Evolutionary conservation across 768 basidiomycete genomes (phyloP).

Genomic region (Pilatotrama ljubarskyi): DNA sequence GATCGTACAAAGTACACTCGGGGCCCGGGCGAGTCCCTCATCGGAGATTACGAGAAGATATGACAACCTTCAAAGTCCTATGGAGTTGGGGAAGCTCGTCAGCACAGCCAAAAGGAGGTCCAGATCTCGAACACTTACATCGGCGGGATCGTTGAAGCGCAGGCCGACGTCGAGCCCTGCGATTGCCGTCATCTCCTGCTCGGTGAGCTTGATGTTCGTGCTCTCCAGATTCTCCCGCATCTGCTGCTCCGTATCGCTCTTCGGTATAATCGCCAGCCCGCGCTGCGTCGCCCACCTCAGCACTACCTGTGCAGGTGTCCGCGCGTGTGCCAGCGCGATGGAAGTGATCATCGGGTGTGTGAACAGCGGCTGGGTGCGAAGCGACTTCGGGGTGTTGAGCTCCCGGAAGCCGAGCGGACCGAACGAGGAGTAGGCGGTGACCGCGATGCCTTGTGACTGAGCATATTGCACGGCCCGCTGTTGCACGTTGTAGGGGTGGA

Average conservation of each 20-base stretch:
- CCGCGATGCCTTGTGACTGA: conserved; percentile 29
- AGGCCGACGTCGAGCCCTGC: conserved; percentile 33
- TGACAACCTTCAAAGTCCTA: conserved; percentile 22
- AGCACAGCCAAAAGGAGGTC: not conserved
- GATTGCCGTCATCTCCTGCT: conserved; percentile 37
- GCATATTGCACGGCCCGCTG: conserved; percentile 30
- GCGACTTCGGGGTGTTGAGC: conserved; percentile 28
- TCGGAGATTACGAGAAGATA: conserved; percentile 16
- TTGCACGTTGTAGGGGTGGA: conserved; percentile 39
- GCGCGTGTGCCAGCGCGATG: conserved; percentile 30
- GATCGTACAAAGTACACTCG: not conserved
- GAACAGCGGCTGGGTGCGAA: conserved; percentile 28
- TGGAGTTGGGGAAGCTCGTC: not conserved
- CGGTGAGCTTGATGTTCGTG: conserved; percentile 32
- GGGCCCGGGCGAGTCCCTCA: not conserved
- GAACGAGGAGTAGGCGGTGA: conserved; percentile 39
- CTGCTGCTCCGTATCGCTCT: conserved; percentile 50
- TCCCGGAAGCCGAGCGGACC: conserved; percentile 36
- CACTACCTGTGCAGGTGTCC: conserved; percentile 60
- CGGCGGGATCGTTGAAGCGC: conserved; percentile 39
- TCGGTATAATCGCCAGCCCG: conserved; percentile 74
- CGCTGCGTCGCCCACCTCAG: conserved; percentile 81
- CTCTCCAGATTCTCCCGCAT: conserved; percentile 37
- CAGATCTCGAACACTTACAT: conserved; percentile 15
- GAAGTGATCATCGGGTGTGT: conserved; percentile 25